Base-by-base conservation (phyloP, 2,329 filamentous ascomycete species). In the Colletotrichum limetticola region DNA sequence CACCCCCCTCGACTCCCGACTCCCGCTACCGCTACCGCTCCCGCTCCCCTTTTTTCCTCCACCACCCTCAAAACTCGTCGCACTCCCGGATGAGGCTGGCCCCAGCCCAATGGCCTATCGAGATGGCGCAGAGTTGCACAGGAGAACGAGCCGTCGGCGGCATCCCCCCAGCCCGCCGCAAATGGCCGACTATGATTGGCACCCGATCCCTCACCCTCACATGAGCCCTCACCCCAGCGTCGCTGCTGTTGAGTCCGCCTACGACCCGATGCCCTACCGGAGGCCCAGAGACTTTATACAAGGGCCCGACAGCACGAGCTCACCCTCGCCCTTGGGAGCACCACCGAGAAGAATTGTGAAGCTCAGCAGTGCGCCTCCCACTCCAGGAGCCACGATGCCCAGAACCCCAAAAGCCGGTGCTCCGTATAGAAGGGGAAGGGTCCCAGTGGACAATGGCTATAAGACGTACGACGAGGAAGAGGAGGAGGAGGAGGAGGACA, bases 261-360 rank as follows among this genome's bases (percentile, higher is more conserved):
- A 75, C 76, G 76, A 82, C 80, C 80, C 81, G 76, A 71, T 81
- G 79, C 81, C 81, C 76, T 79, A 82, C 78, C 80, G 78, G 78
- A 74, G 77, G 26, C 72, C 53, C 37, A 74, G 72, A 64, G 70
- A 74, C 52, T 58, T 67, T 49, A 78, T 82, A 82, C 80, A 79
- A 78, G 79, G 78, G 76, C 74, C 76, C 75, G 78, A 78, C 76
- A 77, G 74, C 66, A 73, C 78, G 77, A 79, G 79, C 79, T 77
- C 77, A 63, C 76, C 79, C 58, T 71, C 77, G 65, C 76, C 79
- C 58, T 71, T 75, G 42, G 78, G 76, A 74, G 74, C 37, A 19
- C 14, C 37, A 42, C 37, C 65, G 72, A 76, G 70, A 66, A 76
- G 69, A 61, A 60, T 66, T 26, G 62, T 66, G 14, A 70, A 63